Evolutionary conservation across 148 eudicot genomes (phyloP).

Genomic region (Amaranthus palmeri): DNA sequence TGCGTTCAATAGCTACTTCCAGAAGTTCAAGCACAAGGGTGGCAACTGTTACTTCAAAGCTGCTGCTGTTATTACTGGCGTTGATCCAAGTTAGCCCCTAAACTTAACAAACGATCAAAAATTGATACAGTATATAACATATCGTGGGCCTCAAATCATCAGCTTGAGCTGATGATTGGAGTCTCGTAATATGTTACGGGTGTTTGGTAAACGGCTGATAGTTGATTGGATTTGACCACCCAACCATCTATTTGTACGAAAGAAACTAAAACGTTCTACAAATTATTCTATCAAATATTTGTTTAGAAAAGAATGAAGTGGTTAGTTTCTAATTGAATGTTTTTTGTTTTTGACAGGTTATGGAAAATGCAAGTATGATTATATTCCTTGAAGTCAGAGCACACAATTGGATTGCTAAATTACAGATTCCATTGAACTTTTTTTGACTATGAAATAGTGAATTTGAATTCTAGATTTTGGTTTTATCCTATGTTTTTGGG

Average conservation of each 20-base stretch:
- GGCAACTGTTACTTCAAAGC: constrained; percentile 65
- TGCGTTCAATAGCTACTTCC: constrained; percentile 86
- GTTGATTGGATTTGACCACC: too few species aligned
- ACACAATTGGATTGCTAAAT: background rate
- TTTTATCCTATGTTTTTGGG: background rate
- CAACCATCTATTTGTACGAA: too few species aligned
- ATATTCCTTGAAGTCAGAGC: constrained; percentile 7
- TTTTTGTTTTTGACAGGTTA: constrained; percentile 30
- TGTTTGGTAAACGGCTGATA: too few species aligned
- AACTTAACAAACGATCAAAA: too few species aligned
- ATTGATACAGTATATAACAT: too few species aligned
- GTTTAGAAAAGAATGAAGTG: too few species aligned
- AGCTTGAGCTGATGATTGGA: too few species aligned
- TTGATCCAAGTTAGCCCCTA: constrained; percentile 55
- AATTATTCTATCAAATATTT: too few species aligned
- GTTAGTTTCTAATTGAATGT: background rate
- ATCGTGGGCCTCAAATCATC: too few species aligned
- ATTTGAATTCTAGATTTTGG: background rate
- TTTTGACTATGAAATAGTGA: background rate
- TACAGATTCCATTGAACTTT: background rate
- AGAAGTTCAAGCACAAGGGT: constrained; percentile 60
- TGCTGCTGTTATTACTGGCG: constrained; percentile 53
- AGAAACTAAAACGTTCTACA: too few species aligned
- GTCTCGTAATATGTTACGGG: too few species aligned
- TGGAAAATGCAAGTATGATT: constrained; percentile 45